Evolutionary conservation across 768 basidiomycete species (phyloP).

Genomic region (Pholiota molesta): DNA sequence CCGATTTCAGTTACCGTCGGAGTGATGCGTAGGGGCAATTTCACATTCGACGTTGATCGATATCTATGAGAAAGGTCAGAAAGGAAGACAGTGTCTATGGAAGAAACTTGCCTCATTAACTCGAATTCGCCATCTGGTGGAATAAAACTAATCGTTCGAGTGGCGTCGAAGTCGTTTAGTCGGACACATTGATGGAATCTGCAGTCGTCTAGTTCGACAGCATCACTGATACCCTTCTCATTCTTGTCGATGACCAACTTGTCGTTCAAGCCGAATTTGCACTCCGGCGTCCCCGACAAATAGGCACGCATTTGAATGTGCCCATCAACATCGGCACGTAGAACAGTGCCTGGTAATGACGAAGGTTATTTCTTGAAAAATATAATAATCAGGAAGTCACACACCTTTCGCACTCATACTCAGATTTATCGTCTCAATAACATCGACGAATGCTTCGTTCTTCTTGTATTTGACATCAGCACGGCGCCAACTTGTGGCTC

Average conservation of each 20-base stretch:
- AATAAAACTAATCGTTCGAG: conserved; percentile 93
- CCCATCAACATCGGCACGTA: conserved; percentile 97
- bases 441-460: conserved; percentile 99
- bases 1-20: conserved; percentile 93
- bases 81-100: background rate
- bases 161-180: conserved; percentile 91
- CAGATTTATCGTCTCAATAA: conserved; percentile 94
- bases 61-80: conserved; percentile 58
- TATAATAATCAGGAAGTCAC: conserved; percentile 18
- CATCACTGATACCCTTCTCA: conserved; percentile 65
- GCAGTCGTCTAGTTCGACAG: conserved; percentile 97
- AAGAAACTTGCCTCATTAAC: conserved; percentile 78
- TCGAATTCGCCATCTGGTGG: conserved; percentile 99
- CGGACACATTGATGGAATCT: conserved; percentile 99
- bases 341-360: conserved; percentile 63
- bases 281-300: conserved; percentile 94
- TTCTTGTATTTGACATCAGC: conserved; percentile 98
- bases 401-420: conserved; percentile 96
- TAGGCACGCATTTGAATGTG: conserved; percentile 99
- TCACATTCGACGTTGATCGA: conserved; percentile 94
- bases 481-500: conserved; percentile 93
- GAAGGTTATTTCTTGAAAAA: background rate
- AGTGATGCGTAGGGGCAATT: conserved; percentile 87
- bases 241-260: conserved; percentile 96
- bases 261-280: conserved; percentile 98